These are phyloP conservation scores for Corrigiola litoralis DNA, from an alignment of 179 eudicot species.

Conservation along the genomic window DNA sequence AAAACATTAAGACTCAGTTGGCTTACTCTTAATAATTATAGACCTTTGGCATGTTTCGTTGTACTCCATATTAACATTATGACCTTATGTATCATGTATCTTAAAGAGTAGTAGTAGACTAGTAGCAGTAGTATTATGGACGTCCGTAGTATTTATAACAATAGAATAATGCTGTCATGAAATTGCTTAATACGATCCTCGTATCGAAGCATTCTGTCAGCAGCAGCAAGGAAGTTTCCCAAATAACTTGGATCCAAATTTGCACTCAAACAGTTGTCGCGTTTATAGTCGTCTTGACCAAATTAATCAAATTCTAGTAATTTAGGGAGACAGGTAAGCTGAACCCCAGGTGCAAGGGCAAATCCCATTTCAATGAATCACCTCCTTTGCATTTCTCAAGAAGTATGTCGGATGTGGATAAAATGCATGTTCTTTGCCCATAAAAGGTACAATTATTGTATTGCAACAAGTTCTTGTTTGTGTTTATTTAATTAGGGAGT, in stretches of 20 bases:
- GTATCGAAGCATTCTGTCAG: too few species aligned
- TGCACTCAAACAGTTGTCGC: constrained; percentile 9
- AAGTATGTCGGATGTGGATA: constrained; percentile 18
- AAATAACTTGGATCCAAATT: background rate
- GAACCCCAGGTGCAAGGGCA: constrained; percentile 12
- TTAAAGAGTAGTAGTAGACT: too few species aligned
- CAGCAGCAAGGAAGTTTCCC: constrained; percentile 11
- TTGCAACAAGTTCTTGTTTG: background rate
- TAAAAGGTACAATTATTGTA: constrained; percentile 10
- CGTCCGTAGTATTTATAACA: too few species aligned
- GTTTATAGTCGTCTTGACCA: background rate
- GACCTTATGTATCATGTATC: background rate
- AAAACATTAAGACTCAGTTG: too few species aligned
- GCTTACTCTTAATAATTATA: too few species aligned
- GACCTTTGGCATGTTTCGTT: too few species aligned
- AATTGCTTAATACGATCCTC: too few species aligned
- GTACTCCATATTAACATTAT: too few species aligned
- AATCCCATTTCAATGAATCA: constrained; percentile 5
- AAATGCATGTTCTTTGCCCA: constrained; percentile 17
- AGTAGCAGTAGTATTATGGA: too few species aligned
- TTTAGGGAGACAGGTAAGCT: constrained; percentile 15
- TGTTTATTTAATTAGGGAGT: background rate
- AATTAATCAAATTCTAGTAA: constrained; percentile 5
- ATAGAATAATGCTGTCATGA: too few species aligned
- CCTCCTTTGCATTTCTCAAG: constrained; percentile 11